Base-by-base conservation (phyloP, 169 alveolate species). In the Haemoproteus tartakovskyi region DNA sequence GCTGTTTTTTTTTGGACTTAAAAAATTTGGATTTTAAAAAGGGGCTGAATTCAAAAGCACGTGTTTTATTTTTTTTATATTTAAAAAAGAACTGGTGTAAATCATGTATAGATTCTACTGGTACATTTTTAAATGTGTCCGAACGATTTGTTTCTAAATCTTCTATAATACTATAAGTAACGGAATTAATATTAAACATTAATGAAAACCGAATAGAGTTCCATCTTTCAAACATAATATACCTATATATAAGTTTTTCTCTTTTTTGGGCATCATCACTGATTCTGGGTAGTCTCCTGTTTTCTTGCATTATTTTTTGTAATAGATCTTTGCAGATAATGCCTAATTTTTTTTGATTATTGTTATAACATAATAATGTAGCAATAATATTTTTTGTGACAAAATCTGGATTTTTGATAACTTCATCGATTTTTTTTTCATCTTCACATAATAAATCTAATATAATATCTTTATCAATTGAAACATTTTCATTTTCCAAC, bases 151-250 rank as follows among this genome's bases (percentile, higher is more conserved):
- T 33, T 46, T 24, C 43, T 0, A 16, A 9, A 30, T 3, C 33
- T 3, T 12, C 33, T 6, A 8, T 16, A 24, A 16, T 12, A 29
- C 14, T 24, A 14, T 22, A 0, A 11, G 14, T 41, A 36, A 29
- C 8, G 11, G 8, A 40, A 27, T 14, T 40, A 0, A 67, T 51
- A 11, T 40, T 67, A 22, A 54, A 67, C 26, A 67, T 54, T 6
- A 67, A 43, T 5, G 82, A 67, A 22, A 54, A 67, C 26, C 82
- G 37, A 11, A 67, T 43, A 5, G 51, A 70, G 26, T 67, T 67
- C 82, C 82, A 67, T 6, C 82, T 9, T 19, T 67, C 82, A 67
- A 67, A 67, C 82, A 67, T 67, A 0, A 67, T 33, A 29, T 67
- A 67, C 14, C 47, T 52, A 29, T 67, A 67, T 1, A 60, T 67